Base-by-base conservation (phyloP, 1,284 basidiomycete species). In the Hemileia vastatrix region DNA sequence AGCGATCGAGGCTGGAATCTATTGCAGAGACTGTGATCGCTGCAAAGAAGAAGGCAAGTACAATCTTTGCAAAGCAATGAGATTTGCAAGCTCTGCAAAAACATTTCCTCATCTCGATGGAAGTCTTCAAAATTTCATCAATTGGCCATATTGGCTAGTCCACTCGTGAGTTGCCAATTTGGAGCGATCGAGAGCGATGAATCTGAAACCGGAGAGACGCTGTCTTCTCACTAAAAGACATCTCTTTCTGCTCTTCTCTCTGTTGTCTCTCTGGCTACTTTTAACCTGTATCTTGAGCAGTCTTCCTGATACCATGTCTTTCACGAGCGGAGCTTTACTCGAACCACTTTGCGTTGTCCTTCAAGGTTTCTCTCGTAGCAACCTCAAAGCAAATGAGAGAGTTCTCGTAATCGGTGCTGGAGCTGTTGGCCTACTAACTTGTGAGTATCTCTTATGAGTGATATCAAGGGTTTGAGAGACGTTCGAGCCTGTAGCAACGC, bases 101-200 rank as follows among this genome's bases (percentile, higher is more conserved):
- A 90, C 89, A 8, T 89, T 86, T 77, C 93, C 93, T 51, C 93
- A 97, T 74, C 81, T 88, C 23, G 91, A 96, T 71, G 93, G 93
- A 2, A 94, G 90, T 4, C 82, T 96, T 54, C 88, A 91, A 76
- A 83, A 84, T 63, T 81, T 81, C 68, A 88, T 96, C 82, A 90
- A 89, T 77, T 91, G 93, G 77, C 91, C 90, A 1, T 83, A 84
- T 0, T 81, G 86, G 71, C 82, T 90, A 64, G 82, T 92, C 48
- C 88, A 94, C 79, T 87, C 86, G 88, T 90, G 76, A 77, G 87
- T 83, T 4, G 24, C 21, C 44, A 18, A 21, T 47, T 47, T 47
- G 18, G 44, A 8, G n/a, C 21, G 6, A n/a, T 47, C 21, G n/a
- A 19, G 21, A 6, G 24, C 13, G 15, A 36, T 13, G 31, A 54